Conservation (phyloP, 345 rosid species). For the Cardamine chenopodiifolia region DNA sequence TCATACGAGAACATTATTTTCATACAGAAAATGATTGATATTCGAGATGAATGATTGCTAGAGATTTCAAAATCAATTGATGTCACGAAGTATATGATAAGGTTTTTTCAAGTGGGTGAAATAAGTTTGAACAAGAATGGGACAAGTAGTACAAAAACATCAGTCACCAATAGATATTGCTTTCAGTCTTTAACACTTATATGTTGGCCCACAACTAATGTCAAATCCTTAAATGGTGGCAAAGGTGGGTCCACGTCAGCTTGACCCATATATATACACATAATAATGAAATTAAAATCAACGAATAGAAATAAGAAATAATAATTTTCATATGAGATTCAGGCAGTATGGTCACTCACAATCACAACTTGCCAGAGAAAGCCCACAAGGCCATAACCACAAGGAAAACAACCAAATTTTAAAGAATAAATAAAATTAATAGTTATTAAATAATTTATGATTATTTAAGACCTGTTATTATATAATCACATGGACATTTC, state of each 20-base stretch:
- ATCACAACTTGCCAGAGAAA: conserved; percentile 32
- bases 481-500: conserved; percentile 44
- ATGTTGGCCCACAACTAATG: conserved; percentile 33
- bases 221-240: conserved; percentile 33
- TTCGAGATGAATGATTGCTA: conserved; percentile 25
- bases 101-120: conserved; percentile 19
- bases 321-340: background rate
- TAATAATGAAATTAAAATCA: background rate
- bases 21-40: conserved; percentile 26
- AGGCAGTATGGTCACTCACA: conserved; percentile 27
- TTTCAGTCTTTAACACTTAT: conserved; percentile 31
- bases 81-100: conserved; percentile 19
- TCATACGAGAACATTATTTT: conserved; percentile 31
- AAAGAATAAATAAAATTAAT: conserved; percentile 1
- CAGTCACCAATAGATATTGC: conserved; percentile 32
- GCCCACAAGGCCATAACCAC: conserved; percentile 35
- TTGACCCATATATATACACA: background rate
- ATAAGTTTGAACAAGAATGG: conserved; percentile 27
- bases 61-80: conserved; percentile 26
- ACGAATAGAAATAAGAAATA: background rate
- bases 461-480: conserved; percentile 23
- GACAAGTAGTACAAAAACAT: conserved; percentile 36
- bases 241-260: conserved; percentile 28
- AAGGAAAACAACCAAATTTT: conserved; percentile 25
- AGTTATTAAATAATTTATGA: conserved; percentile 16